Evolutionary conservation across 148 eudicot genomes (phyloP).

Genomic region (Amaranthus cruentus): DNA sequence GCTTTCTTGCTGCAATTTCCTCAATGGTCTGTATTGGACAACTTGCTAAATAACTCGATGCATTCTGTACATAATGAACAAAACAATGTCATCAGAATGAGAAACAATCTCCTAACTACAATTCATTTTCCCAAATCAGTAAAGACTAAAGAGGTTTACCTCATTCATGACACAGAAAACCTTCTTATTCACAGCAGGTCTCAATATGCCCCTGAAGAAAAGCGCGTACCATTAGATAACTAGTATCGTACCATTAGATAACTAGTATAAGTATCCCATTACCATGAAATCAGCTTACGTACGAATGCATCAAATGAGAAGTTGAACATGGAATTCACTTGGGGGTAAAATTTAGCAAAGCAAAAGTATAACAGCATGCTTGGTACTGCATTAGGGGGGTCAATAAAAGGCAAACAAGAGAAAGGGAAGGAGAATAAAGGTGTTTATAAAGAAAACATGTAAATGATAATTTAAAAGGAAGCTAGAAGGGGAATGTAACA

Average conservation of each 20-base stretch:
- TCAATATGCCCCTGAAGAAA: slow-evolving; percentile 73
- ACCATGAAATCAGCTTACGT: neutral
- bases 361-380: too few relatives aligned
- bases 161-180: slow-evolving; percentile 54
- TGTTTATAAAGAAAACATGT: too few relatives aligned
- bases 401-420: neutral
- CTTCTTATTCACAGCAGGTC: slow-evolving; percentile 74
- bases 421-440: neutral
- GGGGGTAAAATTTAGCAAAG: neutral
- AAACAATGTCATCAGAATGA: neutral
- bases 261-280: neutral
- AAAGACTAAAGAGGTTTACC: slow-evolving; percentile 32
- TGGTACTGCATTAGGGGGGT: neutral
- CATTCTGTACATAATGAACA: slow-evolving; percentile 56
- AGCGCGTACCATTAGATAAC: too few relatives aligned
- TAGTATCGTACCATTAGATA: slow-evolving; percentile 3
- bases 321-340: neutral
- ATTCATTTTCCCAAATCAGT: slow-evolving; percentile 1
- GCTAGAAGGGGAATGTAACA: too few relatives aligned
- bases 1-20: slow-evolving; percentile 49
- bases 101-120: neutral
- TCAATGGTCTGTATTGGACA: slow-evolving; percentile 68
- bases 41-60: slow-evolving; percentile 55
- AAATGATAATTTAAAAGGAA: too few relatives aligned
- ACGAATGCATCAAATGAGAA: neutral